phyloP scores from a whole-genome alignment of 495 filamentous ascomycete genomes.

The Neurospora tetraspora region DNA sequence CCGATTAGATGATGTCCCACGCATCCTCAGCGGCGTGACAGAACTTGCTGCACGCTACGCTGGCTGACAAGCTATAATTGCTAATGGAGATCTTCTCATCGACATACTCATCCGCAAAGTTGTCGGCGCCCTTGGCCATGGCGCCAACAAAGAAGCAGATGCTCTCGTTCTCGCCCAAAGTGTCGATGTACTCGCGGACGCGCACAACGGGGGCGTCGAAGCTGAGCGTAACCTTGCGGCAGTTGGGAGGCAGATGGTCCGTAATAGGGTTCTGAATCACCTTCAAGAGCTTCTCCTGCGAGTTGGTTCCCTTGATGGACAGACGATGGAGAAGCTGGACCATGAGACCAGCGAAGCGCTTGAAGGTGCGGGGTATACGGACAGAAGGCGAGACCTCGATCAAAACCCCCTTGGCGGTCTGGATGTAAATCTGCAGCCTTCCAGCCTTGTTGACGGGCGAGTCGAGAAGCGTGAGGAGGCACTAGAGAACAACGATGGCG shows the following conservation, averaged over 20 bases:
- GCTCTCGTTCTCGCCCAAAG: slow-evolving; percentile 71
- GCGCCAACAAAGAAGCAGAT: slow-evolving; percentile 96
- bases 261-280: slow-evolving; percentile 97
- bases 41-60: slow-evolving; percentile 97
- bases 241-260: slow-evolving; percentile 91
- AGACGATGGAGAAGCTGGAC: slow-evolving; percentile 96
- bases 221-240: slow-evolving; percentile 91
- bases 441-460: slow-evolving; percentile 98
- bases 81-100: slow-evolving; percentile 97
- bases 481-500: slow-evolving; percentile 43
- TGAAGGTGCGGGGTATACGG: slow-evolving; percentile 94
- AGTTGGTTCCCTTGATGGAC: slow-evolving; percentile 89
- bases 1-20: slow-evolving; percentile 78
- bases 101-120: slow-evolving; percentile 88
- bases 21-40: slow-evolving; percentile 96
- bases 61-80: slow-evolving; percentile 92
- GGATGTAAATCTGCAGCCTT: slow-evolving; percentile 94
- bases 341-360: slow-evolving; percentile 97
- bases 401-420: slow-evolving; percentile 89
- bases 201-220: slow-evolving; percentile 83
- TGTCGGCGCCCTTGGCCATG: slow-evolving; percentile 93
- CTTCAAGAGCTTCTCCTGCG: slow-evolving; percentile 92
- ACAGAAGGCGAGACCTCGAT: slow-evolving; percentile 97
- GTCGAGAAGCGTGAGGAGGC: slow-evolving; percentile 92
- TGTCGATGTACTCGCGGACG: slow-evolving; percentile 77